A percentile compares a stretch with the other conserved stretches of the same genome.
These are phyloP conservation scores for Penicillium roqueforti DNA, from an alignment of 495 filamentous ascomycete species.

Conservation along the genomic window DNA sequence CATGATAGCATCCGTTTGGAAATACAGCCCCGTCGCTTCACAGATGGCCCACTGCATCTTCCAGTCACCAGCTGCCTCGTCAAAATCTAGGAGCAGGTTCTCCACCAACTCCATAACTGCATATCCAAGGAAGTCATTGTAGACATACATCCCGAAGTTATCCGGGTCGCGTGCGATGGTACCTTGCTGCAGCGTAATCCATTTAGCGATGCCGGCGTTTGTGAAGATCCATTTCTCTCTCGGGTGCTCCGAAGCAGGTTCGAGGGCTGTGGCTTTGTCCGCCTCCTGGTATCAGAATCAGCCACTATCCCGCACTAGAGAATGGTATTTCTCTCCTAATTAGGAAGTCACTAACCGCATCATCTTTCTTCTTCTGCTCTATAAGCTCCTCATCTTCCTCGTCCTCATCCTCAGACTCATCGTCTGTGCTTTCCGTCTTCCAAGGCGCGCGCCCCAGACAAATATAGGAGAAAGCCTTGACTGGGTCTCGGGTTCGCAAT, in stretches of 20 bases:
- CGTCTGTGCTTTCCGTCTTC: no score
- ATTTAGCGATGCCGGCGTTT: neutral
- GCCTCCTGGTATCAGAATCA: neutral
- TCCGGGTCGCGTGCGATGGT: conserved; percentile 29
- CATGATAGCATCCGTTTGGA: conserved; percentile 7
- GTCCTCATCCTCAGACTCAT: neutral
- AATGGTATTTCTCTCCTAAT: neutral
- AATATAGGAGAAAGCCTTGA: neutral
- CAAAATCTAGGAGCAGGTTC: conserved; percentile 42
- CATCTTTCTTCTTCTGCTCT: neutral
- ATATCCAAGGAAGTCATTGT: conserved; percentile 36
- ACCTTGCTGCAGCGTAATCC: neutral
- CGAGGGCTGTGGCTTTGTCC: neutral
- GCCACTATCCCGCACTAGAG: neutral
- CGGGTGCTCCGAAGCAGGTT: neutral
- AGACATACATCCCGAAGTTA: conserved; percentile 37
- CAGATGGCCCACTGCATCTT: conserved; percentile 34
- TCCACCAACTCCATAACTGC: conserved; percentile 38
- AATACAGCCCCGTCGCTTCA: conserved; percentile 25
- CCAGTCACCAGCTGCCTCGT: conserved; percentile 27
- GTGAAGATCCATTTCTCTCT: conserved; percentile 1
- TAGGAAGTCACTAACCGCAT: neutral
- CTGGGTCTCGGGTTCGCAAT: neutral
- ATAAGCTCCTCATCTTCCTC: neutral
- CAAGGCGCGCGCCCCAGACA: neutral